Base-by-base conservation (phyloP, 1,284 basidiomycete species). In the Cryptococcus sp. region DNA sequence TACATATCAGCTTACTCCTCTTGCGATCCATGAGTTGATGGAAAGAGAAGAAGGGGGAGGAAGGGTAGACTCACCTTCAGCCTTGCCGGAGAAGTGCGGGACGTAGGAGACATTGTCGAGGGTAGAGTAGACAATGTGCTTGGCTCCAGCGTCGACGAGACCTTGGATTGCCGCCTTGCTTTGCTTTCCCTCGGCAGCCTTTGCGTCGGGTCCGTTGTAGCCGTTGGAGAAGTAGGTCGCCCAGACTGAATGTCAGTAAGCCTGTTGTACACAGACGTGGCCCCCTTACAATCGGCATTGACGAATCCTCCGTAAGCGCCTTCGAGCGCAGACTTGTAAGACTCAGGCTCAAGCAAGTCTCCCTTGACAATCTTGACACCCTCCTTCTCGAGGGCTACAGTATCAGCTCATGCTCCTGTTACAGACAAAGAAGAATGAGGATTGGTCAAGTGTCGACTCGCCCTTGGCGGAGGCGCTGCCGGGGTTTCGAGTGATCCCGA, bases 211-310 rank as follows among this genome's bases (percentile, higher is more conserved):
- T 16, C 47, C 33, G 44, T 59, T 53, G 40, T 39, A 28, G 19
- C 50, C 52, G 18, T 51, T 50, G 45, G 51, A 50, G 22, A 34
- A 40, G 18, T 41, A 50, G 11, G 18, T 36, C 11, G 37, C 35
- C 54, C 57, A 54, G 48, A 56, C 53, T 58, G 48, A 2, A 10
- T 9, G 5, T 23, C 22, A 31, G 38, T 18, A 21, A 7, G 3
- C 4, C 14, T 7, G 19, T 16, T 21, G 26, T 4, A 21, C 10
- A 10, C 11, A 31, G 10, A 19, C 6, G 12, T 16, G n/a, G 22
- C 5, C n/a, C 16, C 48, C 61, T 49, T 40, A 63, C 61, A 59
- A 43, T 63, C 54, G 32, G 54, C 57, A 39, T 61, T 61, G 50
- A 63, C 38, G 39, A 57, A 63, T 5, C 47, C 51, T 16, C 45